Base-by-base conservation (phyloP, 164 flowering plant species). In the Cinnamomum chago region DNA sequence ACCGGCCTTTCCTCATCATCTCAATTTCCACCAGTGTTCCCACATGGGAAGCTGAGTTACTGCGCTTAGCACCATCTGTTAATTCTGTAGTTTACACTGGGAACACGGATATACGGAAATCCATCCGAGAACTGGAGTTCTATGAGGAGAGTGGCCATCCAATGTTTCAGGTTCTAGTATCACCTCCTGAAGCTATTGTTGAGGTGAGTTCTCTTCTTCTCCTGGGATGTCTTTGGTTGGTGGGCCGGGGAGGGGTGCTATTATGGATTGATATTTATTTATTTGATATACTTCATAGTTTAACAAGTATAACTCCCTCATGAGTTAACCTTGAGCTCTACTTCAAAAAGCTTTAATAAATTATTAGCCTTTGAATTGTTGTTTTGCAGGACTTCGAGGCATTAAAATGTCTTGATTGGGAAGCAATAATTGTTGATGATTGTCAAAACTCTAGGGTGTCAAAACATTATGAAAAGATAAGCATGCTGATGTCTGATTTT, bases 41-140 rank as follows among this genome's bases (percentile, higher is more conserved):
- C 75, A 76, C 58, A 52, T 92, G 97, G 97, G 93, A 90, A 70
- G 77, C 86, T 74, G 90, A 86, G 78, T 88, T 92, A 62, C 67
- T 75, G 17, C 85, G 72, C 23, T 67, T 87, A 76, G 90, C 86
- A 30, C 85, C 90, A 73, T 82, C 87, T 76, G 33, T 87, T 30
- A 80, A 85, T 84, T 80, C 81, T 76, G 87, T 89, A 40, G 83
- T 83, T 70, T 92, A 89, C 75, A 76, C 62, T 79, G 97, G 92
- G 70, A 81, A 50, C 74, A 84, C 64, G 79, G 86, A 84, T 64
- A 74, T 77, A 1, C 82, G 93, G 58, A 73, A 75, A 66, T 76
- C 62, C 50, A 86, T 90, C 50, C 72, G 86, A 71, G 71, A 58
- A 47, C 67, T 88, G 62, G 94, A 92, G 75, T 87, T 92, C 71